Conservation (phyloP, 169 alveolate species). For the Plasmodium fragile region DNA sequence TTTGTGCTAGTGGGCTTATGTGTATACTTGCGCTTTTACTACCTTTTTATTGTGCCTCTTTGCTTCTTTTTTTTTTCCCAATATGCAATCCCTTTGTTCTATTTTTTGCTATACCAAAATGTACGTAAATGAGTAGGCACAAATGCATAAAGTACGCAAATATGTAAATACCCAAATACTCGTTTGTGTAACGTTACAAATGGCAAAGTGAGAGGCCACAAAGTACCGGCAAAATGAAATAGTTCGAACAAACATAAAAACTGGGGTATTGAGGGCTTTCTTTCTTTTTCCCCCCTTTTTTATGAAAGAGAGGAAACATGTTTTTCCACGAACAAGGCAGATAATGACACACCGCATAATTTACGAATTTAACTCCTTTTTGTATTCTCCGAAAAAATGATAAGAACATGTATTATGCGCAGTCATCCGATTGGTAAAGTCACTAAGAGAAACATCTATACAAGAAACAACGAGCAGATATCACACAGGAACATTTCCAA, state of each 20-base stretch:
- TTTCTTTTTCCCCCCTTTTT: neutral
- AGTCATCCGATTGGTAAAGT: constrained; percentile 10
- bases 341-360: constrained; percentile 21
- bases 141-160: constrained; percentile 2
- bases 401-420: constrained; percentile 22
- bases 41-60: neutral
- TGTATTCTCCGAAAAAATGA: constrained; percentile 28
- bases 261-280: neutral
- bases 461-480: neutral
- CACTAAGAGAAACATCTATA: constrained; percentile 24
- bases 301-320: neutral
- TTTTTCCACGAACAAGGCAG: constrained; percentile 6
- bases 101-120: neutral
- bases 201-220: neutral
- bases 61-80: neutral
- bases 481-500: constrained; percentile 14
- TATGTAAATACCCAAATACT: neutral
- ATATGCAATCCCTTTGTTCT: neutral
- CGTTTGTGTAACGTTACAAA: neutral
- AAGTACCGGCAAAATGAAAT: neutral
- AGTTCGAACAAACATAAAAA: constrained; percentile 4
- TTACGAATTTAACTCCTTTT: constrained; percentile 3
- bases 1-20: neutral
- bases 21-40: neutral
- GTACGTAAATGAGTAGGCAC: neutral